Percentiles rank a stretch among this genome's conserved stretches.
phyloP scores from a whole-genome alignment of 768 basidiomycete species.

The Lactarius sp. region DNA sequence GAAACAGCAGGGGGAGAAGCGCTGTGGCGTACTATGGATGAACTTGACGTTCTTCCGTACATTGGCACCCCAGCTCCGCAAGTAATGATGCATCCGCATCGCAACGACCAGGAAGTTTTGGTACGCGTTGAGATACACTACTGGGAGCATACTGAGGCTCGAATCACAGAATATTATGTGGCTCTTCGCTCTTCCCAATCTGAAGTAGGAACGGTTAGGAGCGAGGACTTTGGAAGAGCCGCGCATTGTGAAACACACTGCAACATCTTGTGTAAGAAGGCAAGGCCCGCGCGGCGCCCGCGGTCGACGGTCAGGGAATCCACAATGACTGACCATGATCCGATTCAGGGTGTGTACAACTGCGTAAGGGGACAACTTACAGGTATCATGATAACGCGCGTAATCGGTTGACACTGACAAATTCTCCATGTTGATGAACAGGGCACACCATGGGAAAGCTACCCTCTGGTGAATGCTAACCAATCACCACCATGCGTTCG shows the following conservation, averaged over 20 bases:
- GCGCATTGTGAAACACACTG: slow-evolving; percentile 43
- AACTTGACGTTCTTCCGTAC: slow-evolving; percentile 45
- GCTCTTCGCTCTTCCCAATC: slow-evolving; percentile 65
- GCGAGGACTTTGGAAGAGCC: neutral
- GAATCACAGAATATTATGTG: slow-evolving; percentile 81
- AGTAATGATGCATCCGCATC: slow-evolving; percentile 83
- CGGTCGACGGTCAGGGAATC: slow-evolving; percentile 69
- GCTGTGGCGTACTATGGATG: slow-evolving; percentile 45
- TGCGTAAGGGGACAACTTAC: slow-evolving; percentile 38
- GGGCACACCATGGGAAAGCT: slow-evolving; percentile 96
- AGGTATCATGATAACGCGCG: slow-evolving; percentile 53
- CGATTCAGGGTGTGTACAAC: neutral
- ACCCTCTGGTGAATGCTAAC: neutral
- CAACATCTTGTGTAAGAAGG: slow-evolving; percentile 70
- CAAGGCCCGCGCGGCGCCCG: slow-evolving; percentile 56
- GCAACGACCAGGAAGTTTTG: slow-evolving; percentile 78
- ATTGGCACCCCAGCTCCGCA: slow-evolving; percentile 54
- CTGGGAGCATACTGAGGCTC: slow-evolving; percentile 53
- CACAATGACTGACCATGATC: slow-evolving; percentile 45
- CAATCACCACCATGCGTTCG: neutral
- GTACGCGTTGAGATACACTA: slow-evolving; percentile 78
- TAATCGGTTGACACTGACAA: slow-evolving; percentile 82
- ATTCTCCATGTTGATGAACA: slow-evolving; percentile 66
- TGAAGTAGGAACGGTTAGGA: slow-evolving; percentile 30
- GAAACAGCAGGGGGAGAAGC: neutral